Evolutionary conservation across 176 grass and related monocot genomes (phyloP), one percentile per base, ranked within the genome.

Genomic region (Thalia dealbata): DNA sequence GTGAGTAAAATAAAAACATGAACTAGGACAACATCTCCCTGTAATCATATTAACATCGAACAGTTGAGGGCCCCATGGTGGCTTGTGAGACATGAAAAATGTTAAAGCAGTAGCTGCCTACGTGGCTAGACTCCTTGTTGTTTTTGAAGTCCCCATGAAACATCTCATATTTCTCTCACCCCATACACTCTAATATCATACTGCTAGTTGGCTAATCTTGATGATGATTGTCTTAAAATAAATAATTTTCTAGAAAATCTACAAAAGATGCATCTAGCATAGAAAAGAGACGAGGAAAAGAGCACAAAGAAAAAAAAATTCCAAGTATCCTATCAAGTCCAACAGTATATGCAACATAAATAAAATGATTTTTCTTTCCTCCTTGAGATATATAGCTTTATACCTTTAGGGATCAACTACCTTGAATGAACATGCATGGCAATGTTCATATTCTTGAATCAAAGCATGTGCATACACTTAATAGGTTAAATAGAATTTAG

Each of bases 401-500:
- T 2, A 38, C 32, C 32, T 38, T 38, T 38, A n/a, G 32, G 32
- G 32, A 38, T 38, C 32, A 38, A n/a, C 22, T 58, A 21, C n/a
- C 22, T 21, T 19, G 19, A 23, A 22, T 6, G 12, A 28, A 28
- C 61, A 63, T 15, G 26, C 61, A 27, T 4, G 14, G 16, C 25
- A 63, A 63, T 28, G 14, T 14, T 25, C 24, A 28, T 27, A 28
- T 5, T 14, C 7, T 27, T 62, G 24, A 23, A 62, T 27, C 7
- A 14, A 13, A 62, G 60, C 7, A 12, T 1, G 10, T 60, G 23
- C 60, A 62, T 62, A 27, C 23, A 52, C 15, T n/a, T 56, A 29
- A 18, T 51, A 61, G 69, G 61, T 14, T 41, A 61, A 61, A 75
- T 54, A 50, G 46, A 55, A 73, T 51, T 7, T n/a, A 46, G 28